Base-by-base conservation (phyloP, 2,329 filamentous ascomycete genomes). In the Stromatinia cepivora region DNA sequence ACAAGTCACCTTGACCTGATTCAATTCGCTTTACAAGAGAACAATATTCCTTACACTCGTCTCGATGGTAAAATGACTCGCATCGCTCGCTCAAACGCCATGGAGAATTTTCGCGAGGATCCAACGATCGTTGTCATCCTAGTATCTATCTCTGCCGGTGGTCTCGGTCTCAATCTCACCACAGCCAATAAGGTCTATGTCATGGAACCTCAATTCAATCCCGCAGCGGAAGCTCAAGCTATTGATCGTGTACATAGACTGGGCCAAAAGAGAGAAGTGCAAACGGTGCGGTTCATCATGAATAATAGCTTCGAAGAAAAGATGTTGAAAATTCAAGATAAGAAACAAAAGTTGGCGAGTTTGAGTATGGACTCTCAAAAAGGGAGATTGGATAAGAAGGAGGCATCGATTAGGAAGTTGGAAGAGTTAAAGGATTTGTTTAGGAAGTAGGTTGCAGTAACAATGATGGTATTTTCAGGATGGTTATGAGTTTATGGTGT, bases 201-300 rank as follows among this genome's bases (percentile, higher is more conserved):
- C 76, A 98, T 99, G 94, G 95, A 99, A 79, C 95, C 95, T 7
- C 94, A 97, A 78, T 99, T 94, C 82, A 99, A 99, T 77, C 95
- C 95, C 0, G 94, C 93, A 0, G 93, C 94, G 0, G 94, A 99
- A 79, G 92, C 93, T 7, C 95, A 99, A 81, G 95, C 95, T 2
- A 86, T 98, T 10, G 95, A 98, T 78, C 92, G 95, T 42, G 92
- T 99, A 8, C 94, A 97, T 79, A 89, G 94, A 25, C 83, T 97
- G 1, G 94, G 95, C 0, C 95, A 99, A 82, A 95, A 88, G 75
- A 86, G 95, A n/a, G 87, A 90, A 17, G 95, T 99, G 0, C 86
- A 87, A n/a, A 96, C 93, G 1, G 89, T 92, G 50, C 88, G 94
- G 50, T 98, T 92, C 79, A 90, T 98, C 75, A 98, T 98, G 93